Evolutionary conservation across 2,329 filamentous ascomycete species (phyloP).

Genomic region (Verruconis gallopava): DNA sequence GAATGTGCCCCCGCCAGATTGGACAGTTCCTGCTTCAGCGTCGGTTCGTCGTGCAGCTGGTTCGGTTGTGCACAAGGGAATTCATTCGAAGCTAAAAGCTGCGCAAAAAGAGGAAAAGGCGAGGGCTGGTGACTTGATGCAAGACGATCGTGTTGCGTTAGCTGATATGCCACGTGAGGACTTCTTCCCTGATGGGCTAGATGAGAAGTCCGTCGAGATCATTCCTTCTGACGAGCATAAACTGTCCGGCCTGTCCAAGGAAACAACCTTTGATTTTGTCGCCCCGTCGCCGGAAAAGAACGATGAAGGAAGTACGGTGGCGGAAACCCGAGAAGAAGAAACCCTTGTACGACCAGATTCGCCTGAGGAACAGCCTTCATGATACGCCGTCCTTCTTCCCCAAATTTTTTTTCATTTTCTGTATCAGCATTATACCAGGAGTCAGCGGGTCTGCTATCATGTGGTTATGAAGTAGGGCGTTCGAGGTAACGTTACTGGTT

Average conservation of each 20-base stretch:
- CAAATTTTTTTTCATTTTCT: no score
- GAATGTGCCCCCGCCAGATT: constrained; percentile 64
- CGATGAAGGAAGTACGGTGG: not conserved
- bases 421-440: no score
- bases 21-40: constrained; percentile 11
- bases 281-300: not conserved
- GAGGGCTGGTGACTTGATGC: constrained; percentile 25
- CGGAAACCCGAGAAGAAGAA: not conserved
- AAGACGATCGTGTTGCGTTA: constrained; percentile 26
- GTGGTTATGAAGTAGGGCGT: no score
- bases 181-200: constrained; percentile 27
- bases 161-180: constrained; percentile 23
- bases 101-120: not conserved
- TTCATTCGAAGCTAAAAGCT: constrained; percentile 11
- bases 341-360: not conserved
- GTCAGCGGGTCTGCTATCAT: no score
- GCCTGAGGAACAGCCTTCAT: not conserved
- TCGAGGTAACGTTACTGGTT: no score
- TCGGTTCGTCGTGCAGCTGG: constrained; percentile 12
- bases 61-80: constrained; percentile 11
- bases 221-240: not conserved
- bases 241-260: not conserved
- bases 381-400: no score
- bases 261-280: not conserved
- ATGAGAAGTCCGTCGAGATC: constrained; percentile 15